Conservation (phyloP, 306 rosid species). For the Sphenostylis stenocarpa region DNA sequence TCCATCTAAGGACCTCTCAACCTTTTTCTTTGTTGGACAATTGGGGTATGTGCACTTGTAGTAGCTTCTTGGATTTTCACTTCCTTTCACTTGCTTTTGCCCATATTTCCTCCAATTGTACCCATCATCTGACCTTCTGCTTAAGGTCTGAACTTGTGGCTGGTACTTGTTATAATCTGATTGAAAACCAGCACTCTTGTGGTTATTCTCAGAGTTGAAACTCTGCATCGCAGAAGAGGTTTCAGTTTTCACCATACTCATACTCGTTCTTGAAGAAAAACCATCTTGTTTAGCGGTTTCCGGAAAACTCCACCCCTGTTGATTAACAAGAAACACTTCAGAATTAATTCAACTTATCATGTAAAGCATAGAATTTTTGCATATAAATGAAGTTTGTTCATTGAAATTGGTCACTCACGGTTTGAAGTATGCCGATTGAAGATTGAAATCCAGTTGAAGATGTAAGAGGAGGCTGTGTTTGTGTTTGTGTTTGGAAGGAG, state of each 20-base stretch:
- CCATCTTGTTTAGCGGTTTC: constrained; percentile 51
- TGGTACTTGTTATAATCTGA: constrained; percentile 42
- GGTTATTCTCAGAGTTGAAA: constrained; percentile 48
- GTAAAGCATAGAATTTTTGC: background rate
- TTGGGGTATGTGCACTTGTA: constrained; percentile 90
- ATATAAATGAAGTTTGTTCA: background rate
- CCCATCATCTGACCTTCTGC: constrained; percentile 85
- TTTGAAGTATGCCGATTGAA: constrained; percentile 39
- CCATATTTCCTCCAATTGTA: constrained; percentile 99
- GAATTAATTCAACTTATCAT: background rate
- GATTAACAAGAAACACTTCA: constrained; percentile 20
- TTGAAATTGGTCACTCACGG: constrained; percentile 44
- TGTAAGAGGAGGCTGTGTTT: constrained; percentile 46
- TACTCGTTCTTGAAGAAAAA: constrained; percentile 46
- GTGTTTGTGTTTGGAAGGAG: constrained; percentile 67
- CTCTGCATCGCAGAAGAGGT: constrained; percentile 41
- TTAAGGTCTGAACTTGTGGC: constrained; percentile 54
- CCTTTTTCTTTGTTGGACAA: constrained; percentile 96
- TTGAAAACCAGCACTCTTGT: constrained; percentile 35
- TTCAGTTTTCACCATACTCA: constrained; percentile 54
- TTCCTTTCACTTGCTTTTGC: constrained; percentile 95
- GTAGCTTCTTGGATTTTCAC: constrained; percentile 96
- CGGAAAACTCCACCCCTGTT: constrained; percentile 62
- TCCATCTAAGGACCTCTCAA: constrained; percentile 85
- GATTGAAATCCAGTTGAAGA: constrained; percentile 43